Evolutionary conservation across 768 basidiomycete genomes (phyloP).

Genomic region (Boletus rubroflammeus): DNA sequence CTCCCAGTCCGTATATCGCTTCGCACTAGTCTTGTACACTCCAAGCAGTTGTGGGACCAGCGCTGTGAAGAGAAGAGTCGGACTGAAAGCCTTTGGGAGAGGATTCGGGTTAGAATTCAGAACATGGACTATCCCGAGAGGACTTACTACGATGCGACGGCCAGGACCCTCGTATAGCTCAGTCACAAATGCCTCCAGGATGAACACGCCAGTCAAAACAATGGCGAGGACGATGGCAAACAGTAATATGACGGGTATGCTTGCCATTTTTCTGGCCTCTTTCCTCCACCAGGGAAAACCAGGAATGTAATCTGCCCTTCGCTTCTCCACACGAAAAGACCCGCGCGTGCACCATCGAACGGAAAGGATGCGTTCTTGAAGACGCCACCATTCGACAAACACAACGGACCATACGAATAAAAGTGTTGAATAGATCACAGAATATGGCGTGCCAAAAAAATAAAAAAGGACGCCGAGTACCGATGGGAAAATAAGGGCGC

Average conservation of each 20-base stretch:
- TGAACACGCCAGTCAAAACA: constrained; percentile 77
- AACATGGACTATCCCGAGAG: neutral
- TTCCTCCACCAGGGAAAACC: constrained; percentile 70
- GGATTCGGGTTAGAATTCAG: neutral
- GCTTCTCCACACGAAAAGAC: constrained; percentile 71
- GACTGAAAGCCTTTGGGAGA: constrained; percentile 59
- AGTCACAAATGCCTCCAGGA: constrained; percentile 88
- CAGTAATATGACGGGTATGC: constrained; percentile 66
- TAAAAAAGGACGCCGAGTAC: constrained; percentile 65
- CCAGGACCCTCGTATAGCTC: constrained; percentile 88
- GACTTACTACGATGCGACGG: constrained; percentile 67
- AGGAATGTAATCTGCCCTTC: constrained; percentile 54
- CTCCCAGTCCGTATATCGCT: constrained; percentile 80
- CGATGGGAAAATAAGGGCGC: constrained; percentile 74
- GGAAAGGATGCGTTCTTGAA: constrained; percentile 79
- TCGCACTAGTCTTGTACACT: constrained; percentile 67
- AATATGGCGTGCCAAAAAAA: constrained; percentile 69
- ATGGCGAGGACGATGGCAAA: constrained; percentile 68
- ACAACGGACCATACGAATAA: constrained; percentile 80
- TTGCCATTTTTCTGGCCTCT: constrained; percentile 63
- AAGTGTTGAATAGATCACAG: constrained; percentile 68
- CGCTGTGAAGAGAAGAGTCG: constrained; percentile 78
- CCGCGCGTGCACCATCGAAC: constrained; percentile 80
- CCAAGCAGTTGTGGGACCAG: constrained; percentile 78
- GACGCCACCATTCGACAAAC: constrained; percentile 92